These are phyloP conservation scores for Acer negundo DNA, from an alignment of 345 rosid genomes.

Conservation along the genomic window DNA sequence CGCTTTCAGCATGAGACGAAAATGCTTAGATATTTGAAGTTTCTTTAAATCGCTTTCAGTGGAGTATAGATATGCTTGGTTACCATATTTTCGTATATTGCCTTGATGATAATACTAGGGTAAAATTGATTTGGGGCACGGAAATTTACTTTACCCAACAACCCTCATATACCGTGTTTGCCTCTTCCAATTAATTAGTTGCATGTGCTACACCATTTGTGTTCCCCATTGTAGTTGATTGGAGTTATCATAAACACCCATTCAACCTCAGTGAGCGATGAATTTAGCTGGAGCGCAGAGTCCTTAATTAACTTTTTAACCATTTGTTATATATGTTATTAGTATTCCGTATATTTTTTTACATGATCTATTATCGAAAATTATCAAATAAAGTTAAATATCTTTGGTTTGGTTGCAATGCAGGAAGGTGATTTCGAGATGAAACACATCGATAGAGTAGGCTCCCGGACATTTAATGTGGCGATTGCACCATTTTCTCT, in stretches of 20 bases:
- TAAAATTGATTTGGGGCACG: neutral
- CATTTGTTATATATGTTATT: neutral
- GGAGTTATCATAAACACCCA: neutral
- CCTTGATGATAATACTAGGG: neutral
- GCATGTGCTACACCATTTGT: neutral
- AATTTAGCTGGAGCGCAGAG: neutral
- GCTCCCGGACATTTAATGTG: slow-evolving; percentile 58
- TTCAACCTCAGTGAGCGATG: neutral
- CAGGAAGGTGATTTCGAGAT: slow-evolving; percentile 88
- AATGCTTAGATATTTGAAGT: neutral
- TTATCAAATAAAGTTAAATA: neutral
- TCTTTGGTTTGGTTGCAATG: slow-evolving; percentile 14
- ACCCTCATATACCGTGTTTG: neutral
- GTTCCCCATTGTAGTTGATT: neutral
- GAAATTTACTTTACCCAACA: neutral
- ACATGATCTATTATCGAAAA: neutral
- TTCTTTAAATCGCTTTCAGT: neutral
- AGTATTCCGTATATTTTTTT: neutral
- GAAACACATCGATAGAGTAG: slow-evolving; percentile 63
- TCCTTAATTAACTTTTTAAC: neutral
- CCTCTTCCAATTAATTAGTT: neutral
- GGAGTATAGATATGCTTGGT: neutral
- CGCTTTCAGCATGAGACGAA: neutral
- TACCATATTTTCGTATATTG: neutral
- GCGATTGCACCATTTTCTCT: slow-evolving; percentile 72